Base-by-base conservation (phyloP, 805 yeast genomes). In the Teunomyces atbi region DNA sequence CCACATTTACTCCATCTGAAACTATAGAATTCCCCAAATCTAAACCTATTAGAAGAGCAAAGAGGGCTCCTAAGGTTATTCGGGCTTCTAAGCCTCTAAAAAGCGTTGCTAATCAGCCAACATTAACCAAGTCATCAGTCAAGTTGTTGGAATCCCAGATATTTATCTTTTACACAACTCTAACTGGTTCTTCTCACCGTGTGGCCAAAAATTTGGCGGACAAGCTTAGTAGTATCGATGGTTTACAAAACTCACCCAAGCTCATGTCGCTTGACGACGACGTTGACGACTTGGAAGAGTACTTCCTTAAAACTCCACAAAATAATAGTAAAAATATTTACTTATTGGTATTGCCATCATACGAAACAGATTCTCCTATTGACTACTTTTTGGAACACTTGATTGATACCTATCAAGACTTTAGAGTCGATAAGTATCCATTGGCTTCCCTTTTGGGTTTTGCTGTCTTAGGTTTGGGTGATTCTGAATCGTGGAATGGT, bases 321-420 rank as follows among this genome's bases (percentile, higher is more conserved):
- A 53, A 57, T 35, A 58, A 53, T 21, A 50, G 52, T 10, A 76
- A 81, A 45, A 66, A 78, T 34, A 66, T 89, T 10, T 90, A 89
- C 57, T 61, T 91, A 30, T 53, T 90, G 48, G 88, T 90, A 12
- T 71, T 90, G 27, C 97, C 97, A 1, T 89, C 96, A 0, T 90
- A 90, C 60, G 97, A 89, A 53, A 86, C 91, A 0, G 97, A 90
- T 62, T 87, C 95, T 1, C 97, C 97, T 11, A 75, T 91, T 27
- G 97, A 90, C 64, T 91, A 82, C 60, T 89, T 89, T 63, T 69
- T 90, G 46, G 95, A 88, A 56, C 82, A 87, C 37, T 71, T 90
- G 53, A 76, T 80, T 51, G 97, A 90, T 45, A 89, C 95, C 1
- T 80, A 80, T 50, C 84, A 84, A 50, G 97, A 90, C 63, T 89